Conservation (phyloP, 345 rosid genomes). For the Trapa incisa region DNA sequence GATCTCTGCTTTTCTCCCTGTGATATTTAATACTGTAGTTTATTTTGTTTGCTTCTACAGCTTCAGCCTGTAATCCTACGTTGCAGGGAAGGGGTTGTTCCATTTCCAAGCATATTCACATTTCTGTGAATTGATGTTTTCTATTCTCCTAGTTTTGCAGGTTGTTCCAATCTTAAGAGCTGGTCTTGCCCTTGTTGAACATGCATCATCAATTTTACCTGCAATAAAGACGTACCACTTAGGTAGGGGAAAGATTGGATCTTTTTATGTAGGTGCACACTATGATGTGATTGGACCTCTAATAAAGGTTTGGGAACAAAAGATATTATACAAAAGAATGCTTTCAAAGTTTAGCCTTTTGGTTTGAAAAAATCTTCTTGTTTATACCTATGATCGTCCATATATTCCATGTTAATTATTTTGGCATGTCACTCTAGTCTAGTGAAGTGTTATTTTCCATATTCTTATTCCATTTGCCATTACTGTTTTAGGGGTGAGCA, state of each 20-base stretch:
- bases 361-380: not conserved
- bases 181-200: conserved; percentile 88
- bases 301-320: not conserved
- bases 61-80: not conserved
- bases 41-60: not conserved
- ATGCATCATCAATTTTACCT: conserved; percentile 74
- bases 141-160: conserved; percentile 26
- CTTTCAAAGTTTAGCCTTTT: not conserved
- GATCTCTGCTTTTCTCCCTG: not conserved
- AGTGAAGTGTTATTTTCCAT: not conserved
- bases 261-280: not conserved
- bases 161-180: conserved; percentile 87
- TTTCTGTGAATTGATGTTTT: not conserved
- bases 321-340: not conserved
- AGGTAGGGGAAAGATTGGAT: conserved; percentile 29
- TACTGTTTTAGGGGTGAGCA: conserved; percentile 36
- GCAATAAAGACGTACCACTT: conserved; percentile 74
- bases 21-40: not conserved
- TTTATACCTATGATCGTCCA: not conserved
- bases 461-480: not conserved
- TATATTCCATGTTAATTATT: not conserved
- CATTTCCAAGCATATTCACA: not conserved
- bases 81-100: not conserved
- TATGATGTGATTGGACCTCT: not conserved
- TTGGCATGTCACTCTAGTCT: not conserved